Base-by-base conservation (phyloP, 2,329 filamentous ascomycete species). In the Phialophora expanda region DNA sequence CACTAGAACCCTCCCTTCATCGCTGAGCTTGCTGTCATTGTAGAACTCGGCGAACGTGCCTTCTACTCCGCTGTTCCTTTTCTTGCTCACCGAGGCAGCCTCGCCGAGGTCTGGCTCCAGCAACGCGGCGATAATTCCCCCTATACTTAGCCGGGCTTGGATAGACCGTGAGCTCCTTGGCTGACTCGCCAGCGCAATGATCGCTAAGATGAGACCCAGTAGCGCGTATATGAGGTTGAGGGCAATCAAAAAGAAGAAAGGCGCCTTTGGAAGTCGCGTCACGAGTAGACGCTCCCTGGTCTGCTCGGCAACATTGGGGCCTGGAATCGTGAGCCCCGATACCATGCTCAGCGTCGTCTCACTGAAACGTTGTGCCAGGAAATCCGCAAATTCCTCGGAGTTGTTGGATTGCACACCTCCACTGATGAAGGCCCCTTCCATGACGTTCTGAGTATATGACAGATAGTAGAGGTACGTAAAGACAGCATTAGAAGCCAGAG, bases 381-480 rank as follows among this genome's bases (percentile, higher is more conserved):
- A 51, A 20, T 51, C 20, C 20, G 48, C 48, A 51, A 51, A 51
- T 17, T 51, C 17, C 20, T 51, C 9, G 5, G 48, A 51, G 8
- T 51, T 51, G 14, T 51, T 51, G 24, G 48, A 51, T 26, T 51
- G 22, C 48, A 24, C 20, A 5, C 20, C 48, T 28, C 48, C 48
- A 5, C 48, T 28, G 12, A 51, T 51, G 6, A 51, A 51, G 9
- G 20, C 48, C 4, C 20, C 48, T 26, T 51, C 48, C 48, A 51
- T 51, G 48, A 51, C 48, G 48, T 51, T 51, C 48, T 51, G 48
- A 17, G 48, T 51, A 51, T 51, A 51, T 4, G 48, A 51, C 5
- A 28, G 48, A 51, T 24, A 51, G 48, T 51, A 51, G 12, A 51
- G 12, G 11, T 22, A 28, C 4, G 20, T 51, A 5, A 22, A 51